Percentiles rank a stretch among this genome's conserved stretches.
Evolutionary conservation across 2,329 filamentous ascomycete genomes (phyloP).

Genomic region (Colletotrichum camelliae): DNA sequence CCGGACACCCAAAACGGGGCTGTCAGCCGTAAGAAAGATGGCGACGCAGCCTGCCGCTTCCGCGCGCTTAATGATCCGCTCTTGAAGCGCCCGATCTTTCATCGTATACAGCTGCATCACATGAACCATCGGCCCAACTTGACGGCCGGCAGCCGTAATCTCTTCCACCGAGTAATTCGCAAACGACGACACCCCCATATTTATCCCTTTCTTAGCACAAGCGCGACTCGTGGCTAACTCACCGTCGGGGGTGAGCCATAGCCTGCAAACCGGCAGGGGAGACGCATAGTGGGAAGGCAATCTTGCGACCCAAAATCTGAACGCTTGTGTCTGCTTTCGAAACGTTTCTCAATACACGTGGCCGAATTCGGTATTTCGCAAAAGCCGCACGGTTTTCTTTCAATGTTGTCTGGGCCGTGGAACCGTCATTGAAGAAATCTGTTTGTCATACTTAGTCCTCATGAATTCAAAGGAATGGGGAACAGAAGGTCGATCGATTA

Average conservation of each 20-base stretch:
- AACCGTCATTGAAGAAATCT: neutral
- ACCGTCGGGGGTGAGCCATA: slow-evolving; percentile 57
- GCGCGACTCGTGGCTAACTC: slow-evolving; percentile 55
- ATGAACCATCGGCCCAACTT: neutral
- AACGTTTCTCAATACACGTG: neutral
- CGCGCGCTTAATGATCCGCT: slow-evolving; percentile 29
- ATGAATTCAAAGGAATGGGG: neutral
- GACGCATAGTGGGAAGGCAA: slow-evolving; percentile 55
- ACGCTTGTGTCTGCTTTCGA: neutral
- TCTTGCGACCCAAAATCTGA: slow-evolving; percentile 26
- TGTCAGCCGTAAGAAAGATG: slow-evolving; percentile 30
- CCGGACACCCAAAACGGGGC: slow-evolving; percentile 50
- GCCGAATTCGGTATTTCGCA: neutral
- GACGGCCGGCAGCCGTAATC: neutral
- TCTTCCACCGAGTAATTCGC: neutral
- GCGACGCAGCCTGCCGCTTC: slow-evolving; percentile 30
- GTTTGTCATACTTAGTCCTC: neutral
- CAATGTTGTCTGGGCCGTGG: neutral
- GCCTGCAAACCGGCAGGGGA: slow-evolving; percentile 60
- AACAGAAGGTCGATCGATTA: too few relatives aligned
- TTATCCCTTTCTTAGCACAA: slow-evolving; percentile 42
- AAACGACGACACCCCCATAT: slow-evolving; percentile 54
- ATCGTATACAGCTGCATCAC: neutral
- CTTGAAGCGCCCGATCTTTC: neutral
- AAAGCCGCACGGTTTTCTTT: neutral